These are phyloP conservation scores for Crithidia expoeki DNA, from an alignment of 208 protist species.

Conservation along the genomic window DNA sequence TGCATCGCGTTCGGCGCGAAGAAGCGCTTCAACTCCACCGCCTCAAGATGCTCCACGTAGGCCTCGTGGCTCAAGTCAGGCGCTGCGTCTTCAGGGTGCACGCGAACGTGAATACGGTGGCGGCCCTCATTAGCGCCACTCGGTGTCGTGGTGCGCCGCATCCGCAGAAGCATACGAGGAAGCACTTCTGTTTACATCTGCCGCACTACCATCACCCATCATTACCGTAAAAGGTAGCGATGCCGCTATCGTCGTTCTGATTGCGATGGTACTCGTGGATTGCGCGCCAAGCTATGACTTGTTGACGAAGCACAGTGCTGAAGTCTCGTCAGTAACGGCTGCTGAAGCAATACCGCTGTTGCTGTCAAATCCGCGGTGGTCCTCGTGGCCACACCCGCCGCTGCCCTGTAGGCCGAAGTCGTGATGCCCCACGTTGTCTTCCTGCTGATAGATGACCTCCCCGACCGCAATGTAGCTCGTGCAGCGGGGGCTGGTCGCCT, in stretches of 20 bases:
- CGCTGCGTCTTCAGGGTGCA: not conserved
- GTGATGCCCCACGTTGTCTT: conserved; percentile 8
- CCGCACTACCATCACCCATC: not conserved
- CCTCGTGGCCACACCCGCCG: not conserved
- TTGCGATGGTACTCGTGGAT: not conserved
- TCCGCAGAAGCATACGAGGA: too few relatives aligned
- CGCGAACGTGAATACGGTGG: not conserved
- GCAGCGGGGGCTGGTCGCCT: conserved; percentile 5
- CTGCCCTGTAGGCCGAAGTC: not conserved
- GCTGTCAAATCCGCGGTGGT: not conserved
- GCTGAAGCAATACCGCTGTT: not conserved
- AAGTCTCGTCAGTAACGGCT: not conserved
- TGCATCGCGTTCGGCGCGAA: conserved; percentile 27
- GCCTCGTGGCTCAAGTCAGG: conserved; percentile 3
- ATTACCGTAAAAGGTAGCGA: not conserved
- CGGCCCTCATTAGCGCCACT: not conserved
- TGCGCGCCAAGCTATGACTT: conserved; percentile 9
- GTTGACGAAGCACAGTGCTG: conserved; percentile 8
- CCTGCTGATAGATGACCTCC: conserved; percentile 6
- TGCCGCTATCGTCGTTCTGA: not conserved
- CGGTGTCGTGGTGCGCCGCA: too few relatives aligned
- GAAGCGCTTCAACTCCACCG: conserved; percentile 30
- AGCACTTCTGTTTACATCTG: not conserved
- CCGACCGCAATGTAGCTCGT: conserved; percentile 6
- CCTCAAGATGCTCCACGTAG: conserved; percentile 12